Evolutionary conservation across 176 grass and related monocot species (phyloP), one percentile per base, ranked within the genome.

Genomic region (Rhynchospora breviuscula): DNA sequence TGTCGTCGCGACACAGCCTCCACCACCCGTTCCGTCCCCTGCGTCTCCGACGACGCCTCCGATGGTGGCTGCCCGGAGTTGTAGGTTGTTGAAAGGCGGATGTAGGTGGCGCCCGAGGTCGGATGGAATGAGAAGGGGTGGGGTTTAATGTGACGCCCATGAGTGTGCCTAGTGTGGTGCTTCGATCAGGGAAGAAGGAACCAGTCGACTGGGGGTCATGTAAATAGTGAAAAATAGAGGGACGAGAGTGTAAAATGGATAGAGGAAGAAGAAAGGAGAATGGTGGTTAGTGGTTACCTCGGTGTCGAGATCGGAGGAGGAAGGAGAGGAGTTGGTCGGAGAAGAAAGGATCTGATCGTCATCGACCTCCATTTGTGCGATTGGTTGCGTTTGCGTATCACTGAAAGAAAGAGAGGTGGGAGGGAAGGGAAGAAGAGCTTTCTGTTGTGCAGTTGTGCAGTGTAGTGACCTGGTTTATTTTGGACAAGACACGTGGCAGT

Each of bases 301-400:
- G 19, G 96, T 99, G 87, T 99, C 96, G 65, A 99, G 89, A 85
- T 99, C 96, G 86, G 96, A 99, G 80, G 97, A 99, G 43, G 89
- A 99, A 54, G 78, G 80, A 67, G 93, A 99, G 43, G 93, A 93
- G 85, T 93, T 86, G 33, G 97, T 89, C 17, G 97, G 88, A 6
- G 93, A 95, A 44, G 91, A 95, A 8, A 91, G 93, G 45, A 95
- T 81, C 79, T 89, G 86, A 74, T 89, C 91, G 65, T 78, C 73
- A 59, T 96, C 89, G 44, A 82, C 54, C 82, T 95, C 97, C 97
- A 99, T 93, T 43, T 31, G 66, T 67, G 75, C 47, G 0, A 40
- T 40, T 40, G 4, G 49, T 47, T 57, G 5, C 1, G 3, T 53
- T 83, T 83, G 18, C 52, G 83, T 75, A 57, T 6, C 7, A 33